Percentiles rank a stretch among this genome's conserved stretches.
Conservation (phyloP, 352 stramenopile genomes). For the Phytophthora macrochlamydospora region DNA sequence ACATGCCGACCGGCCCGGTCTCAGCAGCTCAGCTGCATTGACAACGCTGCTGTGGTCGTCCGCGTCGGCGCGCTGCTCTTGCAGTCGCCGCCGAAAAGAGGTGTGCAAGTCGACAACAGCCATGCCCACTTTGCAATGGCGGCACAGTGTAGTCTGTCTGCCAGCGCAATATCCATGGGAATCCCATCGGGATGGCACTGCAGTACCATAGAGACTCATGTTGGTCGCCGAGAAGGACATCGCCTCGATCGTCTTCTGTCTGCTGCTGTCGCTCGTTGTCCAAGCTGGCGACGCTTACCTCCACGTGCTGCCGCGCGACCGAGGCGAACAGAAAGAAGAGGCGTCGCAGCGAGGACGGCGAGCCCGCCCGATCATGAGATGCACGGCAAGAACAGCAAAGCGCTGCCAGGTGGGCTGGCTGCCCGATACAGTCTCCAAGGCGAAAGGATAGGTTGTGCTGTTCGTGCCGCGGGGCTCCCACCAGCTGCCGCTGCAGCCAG, state of each 20-base stretch:
- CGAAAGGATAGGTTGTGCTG: slow-evolving; percentile 28
- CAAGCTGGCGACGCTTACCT: background rate
- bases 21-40: background rate
- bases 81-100: background rate
- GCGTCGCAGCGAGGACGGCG: background rate
- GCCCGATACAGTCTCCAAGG: slow-evolving; percentile 6
- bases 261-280: background rate
- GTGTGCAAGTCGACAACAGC: background rate
- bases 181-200: no score
- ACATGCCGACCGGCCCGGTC: background rate
- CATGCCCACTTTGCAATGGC: background rate
- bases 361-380: slow-evolving; percentile 31
- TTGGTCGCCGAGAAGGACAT: no score
- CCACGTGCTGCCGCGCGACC: slow-evolving; percentile 5
- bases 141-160: background rate
- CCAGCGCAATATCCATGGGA: background rate
- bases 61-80: background rate
- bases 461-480: slow-evolving; percentile 22
- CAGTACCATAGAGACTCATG: no score
- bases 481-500: slow-evolving; percentile 10
- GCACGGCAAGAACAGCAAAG: slow-evolving; percentile 23
- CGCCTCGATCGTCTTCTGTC: no score
- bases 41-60: background rate
- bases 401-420: background rate
- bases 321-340: slow-evolving; percentile 20